Conservation (phyloP, 345 rosid species). For the Lumnitzera racemosa region DNA sequence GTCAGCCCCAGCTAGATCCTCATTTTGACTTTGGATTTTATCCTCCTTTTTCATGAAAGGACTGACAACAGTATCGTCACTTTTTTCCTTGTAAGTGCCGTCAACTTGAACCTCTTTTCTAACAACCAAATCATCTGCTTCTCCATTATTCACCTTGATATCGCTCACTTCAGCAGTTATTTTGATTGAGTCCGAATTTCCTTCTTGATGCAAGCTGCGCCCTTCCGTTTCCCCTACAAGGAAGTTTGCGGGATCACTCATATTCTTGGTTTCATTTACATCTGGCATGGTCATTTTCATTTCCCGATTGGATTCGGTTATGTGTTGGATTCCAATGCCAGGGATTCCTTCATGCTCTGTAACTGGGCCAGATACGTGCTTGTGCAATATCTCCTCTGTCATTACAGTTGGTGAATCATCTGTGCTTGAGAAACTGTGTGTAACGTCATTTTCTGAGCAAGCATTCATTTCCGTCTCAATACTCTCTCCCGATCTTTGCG, state of each 20-base stretch:
- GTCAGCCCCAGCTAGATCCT: no score
- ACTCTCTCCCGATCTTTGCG: background rate
- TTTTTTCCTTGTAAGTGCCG: slow-evolving; percentile 4
- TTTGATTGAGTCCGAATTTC: no score
- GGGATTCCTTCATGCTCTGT: slow-evolving; percentile 10
- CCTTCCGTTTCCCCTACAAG: slow-evolving; percentile 7
- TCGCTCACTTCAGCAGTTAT: no score
- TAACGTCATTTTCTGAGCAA: background rate
- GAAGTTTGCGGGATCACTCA: slow-evolving; percentile 2
- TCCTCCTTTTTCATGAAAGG: no score
- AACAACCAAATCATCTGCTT: slow-evolving; percentile 1
- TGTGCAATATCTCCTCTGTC: background rate
- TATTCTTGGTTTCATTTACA: slow-evolving; percentile 3
- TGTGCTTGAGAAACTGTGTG: slow-evolving; percentile 4
- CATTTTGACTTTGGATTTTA: no score
- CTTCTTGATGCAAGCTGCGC: background rate
- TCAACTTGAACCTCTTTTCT: slow-evolving; percentile 4
- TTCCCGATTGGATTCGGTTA: slow-evolving; percentile 4
- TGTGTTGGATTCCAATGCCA: background rate
- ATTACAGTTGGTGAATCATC: slow-evolving; percentile 8
- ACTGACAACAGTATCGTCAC: background rate
- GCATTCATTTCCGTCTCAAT: no score
- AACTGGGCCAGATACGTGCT: slow-evolving; percentile 5
- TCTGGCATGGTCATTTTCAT: slow-evolving; percentile 3
- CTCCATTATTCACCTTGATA: slow-evolving; percentile 1